Base-by-base conservation (phyloP, 129 eudicot genomes). In the Glebionis coronaria region DNA sequence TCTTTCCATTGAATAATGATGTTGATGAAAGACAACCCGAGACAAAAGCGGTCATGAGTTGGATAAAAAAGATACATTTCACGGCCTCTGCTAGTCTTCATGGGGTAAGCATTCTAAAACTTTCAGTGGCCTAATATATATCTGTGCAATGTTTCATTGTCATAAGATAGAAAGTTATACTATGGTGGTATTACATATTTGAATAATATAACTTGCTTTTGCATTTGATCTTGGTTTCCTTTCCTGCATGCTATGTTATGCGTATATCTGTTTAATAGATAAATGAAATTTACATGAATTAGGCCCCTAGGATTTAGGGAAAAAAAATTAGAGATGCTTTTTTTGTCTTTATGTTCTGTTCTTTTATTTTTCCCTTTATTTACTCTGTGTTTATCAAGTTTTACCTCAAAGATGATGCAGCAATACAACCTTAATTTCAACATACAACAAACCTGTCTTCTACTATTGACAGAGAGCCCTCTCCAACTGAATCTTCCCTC, bases 51-150 rank as follows among this genome's bases (percentile, higher is more conserved):
- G 86, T 88, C 69, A 84, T 93, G 91, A 77, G 70, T 25, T 93
- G 98, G 98, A 71, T 76, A 72, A 82, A 80, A 72, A 79, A 83
- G 54, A 81, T 40, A 40, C 85, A 66, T 61, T 88, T 93, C 70
- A 88, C 92, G 29, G 96, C 95, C 61, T 93, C 98, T 82, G 95
- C 97, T 72, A 88, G 86, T 79, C 86, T 93, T 78, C 98, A 93
- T 52, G 98, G 98, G 98, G 98, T 93, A 93, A 80, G 38, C 35
- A 18, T 69, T 63, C 69, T 62, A 47, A 50, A 14, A 67, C 65
- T 71, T 65, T 31, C 42, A 25, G 4, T 46, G 61, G 63, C 42
- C 63, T 78, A n/a, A 6, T 56, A 56, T 56, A 67, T 47, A 47
- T 27, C 5, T 23, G 13, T 54, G 14, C 16, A 13, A 55, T 14